Conservation (phyloP, 768 basidiomycete genomes). For the Podaxis rugospora region DNA sequence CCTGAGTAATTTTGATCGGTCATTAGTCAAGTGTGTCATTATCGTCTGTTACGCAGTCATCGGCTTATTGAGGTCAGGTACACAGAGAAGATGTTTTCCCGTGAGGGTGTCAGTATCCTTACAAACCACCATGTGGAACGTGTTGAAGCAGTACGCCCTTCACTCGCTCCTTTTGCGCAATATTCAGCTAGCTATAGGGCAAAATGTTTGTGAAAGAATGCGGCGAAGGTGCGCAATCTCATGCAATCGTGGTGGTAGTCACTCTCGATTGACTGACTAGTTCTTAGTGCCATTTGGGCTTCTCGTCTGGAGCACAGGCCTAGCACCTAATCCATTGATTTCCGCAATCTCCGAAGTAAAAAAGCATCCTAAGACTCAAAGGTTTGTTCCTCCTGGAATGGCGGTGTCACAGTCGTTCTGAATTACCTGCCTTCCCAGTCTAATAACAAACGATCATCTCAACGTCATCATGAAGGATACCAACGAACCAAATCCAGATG, state of each 20-base stretch:
- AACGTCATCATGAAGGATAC: conserved; percentile 56
- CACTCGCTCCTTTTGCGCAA: neutral
- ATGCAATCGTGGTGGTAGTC: neutral
- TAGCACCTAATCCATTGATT: conserved; percentile 79
- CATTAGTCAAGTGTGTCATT: conserved; percentile 47
- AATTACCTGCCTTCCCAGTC: conserved; percentile 17
- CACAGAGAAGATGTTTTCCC: conserved; percentile 62
- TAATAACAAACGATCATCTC: conserved; percentile 51
- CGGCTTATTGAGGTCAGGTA: conserved; percentile 37
- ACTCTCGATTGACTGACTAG: neutral
- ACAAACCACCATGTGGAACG: conserved; percentile 71
- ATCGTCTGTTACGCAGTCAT: neutral
- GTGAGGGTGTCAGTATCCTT: conserved; percentile 71
- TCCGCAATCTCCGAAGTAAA: conserved; percentile 50
- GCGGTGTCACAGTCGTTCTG: neutral
- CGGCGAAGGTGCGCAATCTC: conserved; percentile 50
- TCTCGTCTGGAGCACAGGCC: conserved; percentile 85
- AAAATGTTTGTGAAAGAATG: conserved; percentile 67
- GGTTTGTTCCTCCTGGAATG: conserved; percentile 27
- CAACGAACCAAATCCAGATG: conserved; percentile 50
- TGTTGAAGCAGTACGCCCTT: conserved; percentile 48
- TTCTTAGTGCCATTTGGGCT: conserved; percentile 65
- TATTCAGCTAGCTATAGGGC: conserved; percentile 33
- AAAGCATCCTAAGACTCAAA: conserved; percentile 57
- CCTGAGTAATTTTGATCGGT: conserved; percentile 68